A percentile compares a stretch with the other conserved stretches of the same genome.
Evolutionary conservation across 192 early-diverging fungal species (phyloP).

Genomic region (Backusella macrospora): DNA sequence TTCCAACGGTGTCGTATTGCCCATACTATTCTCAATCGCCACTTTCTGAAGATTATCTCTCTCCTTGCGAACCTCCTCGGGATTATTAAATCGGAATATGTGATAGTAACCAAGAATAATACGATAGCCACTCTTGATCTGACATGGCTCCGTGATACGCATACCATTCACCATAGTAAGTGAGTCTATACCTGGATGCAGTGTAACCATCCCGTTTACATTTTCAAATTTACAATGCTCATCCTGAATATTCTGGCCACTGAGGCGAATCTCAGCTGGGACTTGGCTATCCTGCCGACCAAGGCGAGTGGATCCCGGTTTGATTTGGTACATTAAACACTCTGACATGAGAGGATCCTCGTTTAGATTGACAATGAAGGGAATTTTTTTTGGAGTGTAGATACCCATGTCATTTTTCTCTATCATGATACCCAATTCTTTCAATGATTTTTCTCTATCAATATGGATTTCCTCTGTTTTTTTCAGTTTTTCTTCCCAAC

Average conservation of each 20-base stretch:
- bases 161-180: slow-evolving; percentile 80
- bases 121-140: slow-evolving; percentile 70
- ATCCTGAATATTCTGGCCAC: slow-evolving; percentile 48
- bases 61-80: slow-evolving; percentile 74
- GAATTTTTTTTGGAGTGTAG: slow-evolving; percentile 63
- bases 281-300: slow-evolving; percentile 44
- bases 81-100: slow-evolving; percentile 84
- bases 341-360: slow-evolving; percentile 80
- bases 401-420: slow-evolving; percentile 63
- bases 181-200: slow-evolving; percentile 58
- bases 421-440: slow-evolving; percentile 66
- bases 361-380: slow-evolving; percentile 77
- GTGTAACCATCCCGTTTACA: slow-evolving; percentile 55
- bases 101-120: slow-evolving; percentile 79
- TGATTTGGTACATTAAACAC: slow-evolving; percentile 75
- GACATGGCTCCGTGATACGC: slow-evolving; percentile 54
- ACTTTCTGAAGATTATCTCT: slow-evolving; percentile 45
- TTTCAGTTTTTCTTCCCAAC: slow-evolving; percentile 74
- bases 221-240: slow-evolving; percentile 70
- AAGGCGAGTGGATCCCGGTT: slow-evolving; percentile 62
- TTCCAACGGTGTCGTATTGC: slow-evolving; percentile 28
- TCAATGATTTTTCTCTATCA: slow-evolving; percentile 60
- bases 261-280: slow-evolving; percentile 49
- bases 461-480: slow-evolving; percentile 64
- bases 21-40: slow-evolving; percentile 28